Evolutionary conservation across 1,284 basidiomycete genomes (phyloP), one percentile per base, ranked within the genome.

Genomic region (Gyrodon tennesseensis): DNA sequence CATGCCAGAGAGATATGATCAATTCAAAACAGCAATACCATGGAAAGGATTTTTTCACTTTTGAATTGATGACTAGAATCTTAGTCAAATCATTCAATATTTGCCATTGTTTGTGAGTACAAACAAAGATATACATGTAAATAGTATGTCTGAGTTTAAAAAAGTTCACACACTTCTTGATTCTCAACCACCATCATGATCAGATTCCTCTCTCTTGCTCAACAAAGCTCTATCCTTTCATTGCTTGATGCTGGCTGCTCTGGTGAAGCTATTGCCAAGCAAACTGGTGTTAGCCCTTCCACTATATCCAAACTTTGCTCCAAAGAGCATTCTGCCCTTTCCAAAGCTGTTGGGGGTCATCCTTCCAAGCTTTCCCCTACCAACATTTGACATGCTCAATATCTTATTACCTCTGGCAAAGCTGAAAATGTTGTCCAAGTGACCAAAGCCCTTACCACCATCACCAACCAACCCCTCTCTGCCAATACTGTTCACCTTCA

Each of bases 221-320:
- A 62, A 44, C 8, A 55, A 49, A 56, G 40, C 7, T 25, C 15
- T 1, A 56, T 62, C 3, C 39, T 63, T 0, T 51, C 6, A 9
- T 40, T 48, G 25, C 44, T 62, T 52, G 43, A 63, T 63, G 16
- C 37, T 63, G 43, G 43, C 21, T 40, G 44, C 1, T 63, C 53
- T 56, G 31, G n/a, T 31, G n/a, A 55, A 54, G 51, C 27, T 7
- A 62, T 62, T 54, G 25, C 59, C 9, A 29, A n/a, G 29, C 16
- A 54, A 48, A 63, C 41, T 54, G 43, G 23, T 54, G 9, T 62
- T 1, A 41, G 43, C 29, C 21, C 25, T 31, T 61, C 46, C 11
- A 12, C 34, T 12, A 37, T 37, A 37, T 37, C 9, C 34, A 37
- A 37, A 37, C 34, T 37, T 37, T 11, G 34, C 11, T 37, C 34